Percentiles rank a stretch among this genome's conserved stretches.
phyloP scores from a whole-genome alignment of 371 early-diverging fungal species.

The Mucor mucedo region DNA sequence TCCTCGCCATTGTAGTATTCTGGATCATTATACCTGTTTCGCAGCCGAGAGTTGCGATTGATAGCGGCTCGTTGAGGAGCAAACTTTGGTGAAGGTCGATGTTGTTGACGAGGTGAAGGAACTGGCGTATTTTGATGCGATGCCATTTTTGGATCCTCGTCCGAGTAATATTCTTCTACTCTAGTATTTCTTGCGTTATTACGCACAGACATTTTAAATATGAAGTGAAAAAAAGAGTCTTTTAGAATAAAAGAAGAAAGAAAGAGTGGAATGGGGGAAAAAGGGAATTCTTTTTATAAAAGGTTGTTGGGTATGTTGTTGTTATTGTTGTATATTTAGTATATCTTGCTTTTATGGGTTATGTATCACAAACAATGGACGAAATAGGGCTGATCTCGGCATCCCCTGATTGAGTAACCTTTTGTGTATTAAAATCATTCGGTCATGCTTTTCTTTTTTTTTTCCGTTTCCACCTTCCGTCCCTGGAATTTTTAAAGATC shows the following conservation, averaged over 20 bases:
- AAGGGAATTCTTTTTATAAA: slow-evolving; percentile 1
- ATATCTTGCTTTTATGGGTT: slow-evolving; percentile 2
- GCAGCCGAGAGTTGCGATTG: background rate
- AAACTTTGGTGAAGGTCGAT: background rate
- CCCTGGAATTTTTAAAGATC: background rate
- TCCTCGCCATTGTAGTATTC: slow-evolving; percentile 6
- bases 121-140: background rate
- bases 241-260: background rate
- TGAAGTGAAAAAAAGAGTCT: background rate
- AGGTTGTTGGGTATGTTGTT: slow-evolving; percentile 10
- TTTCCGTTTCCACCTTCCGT: too few relatives aligned
- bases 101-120: slow-evolving; percentile 1
- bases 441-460: background rate
- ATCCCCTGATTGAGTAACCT: slow-evolving; percentile 6
- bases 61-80: background rate
- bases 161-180: slow-evolving; percentile 24
- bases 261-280: background rate
- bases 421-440: background rate
- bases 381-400: slow-evolving; percentile 9
- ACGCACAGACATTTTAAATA: slow-evolving; percentile 15
- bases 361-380: slow-evolving; percentile 15
- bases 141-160: slow-evolving; percentile 8
- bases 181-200: slow-evolving; percentile 10
- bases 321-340: background rate
- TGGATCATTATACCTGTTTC: background rate